Evolutionary conservation across 306 rosid genomes (phyloP), one percentile per base, ranked within the genome.

Genomic region (Cucurbita ficifolia): DNA sequence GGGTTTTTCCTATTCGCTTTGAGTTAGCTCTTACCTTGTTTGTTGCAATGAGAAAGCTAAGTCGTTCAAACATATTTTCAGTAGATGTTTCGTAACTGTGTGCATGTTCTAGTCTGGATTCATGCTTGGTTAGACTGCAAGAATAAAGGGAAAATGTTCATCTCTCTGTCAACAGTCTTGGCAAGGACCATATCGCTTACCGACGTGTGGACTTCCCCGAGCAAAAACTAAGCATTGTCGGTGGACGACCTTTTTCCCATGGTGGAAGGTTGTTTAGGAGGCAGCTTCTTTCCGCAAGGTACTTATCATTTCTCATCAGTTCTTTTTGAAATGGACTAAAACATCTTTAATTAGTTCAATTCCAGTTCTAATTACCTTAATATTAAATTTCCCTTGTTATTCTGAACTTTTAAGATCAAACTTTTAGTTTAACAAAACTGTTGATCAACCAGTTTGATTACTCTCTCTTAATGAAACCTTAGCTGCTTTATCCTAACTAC

Each of bases 191-290:
- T 16, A 92, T 87, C 78, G 98, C 83, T 63, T 94, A 94, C 84
- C 79, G 49, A 52, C 79, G 84, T 74, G 57, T 85, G 79, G 97
- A 94, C 83, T 94, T 85, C 70, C 94, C 96, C 74, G 48, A 24
- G 54, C 72, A 85, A 72, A 94, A 89, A 84, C 79, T 87, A 61
- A 94, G 96, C 54, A 78, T 94, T 76, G 85, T 90, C 76, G 98
- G 98, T 59, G 98, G 97, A 57, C 88, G 96, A 22, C 97, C 98
- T 57, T 94, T 94, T 86, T 89, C 97, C 75, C 22, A 57, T 71
- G 97, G 97, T 29, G 98, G 96, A 53, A 63, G 75, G 39, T n/a
- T 94, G 71, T 86, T 79, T 75, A 86, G 87, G 48, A 77, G 65
- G 78, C 82, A 72, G 80, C 90, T 94, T 73, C 80, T 94, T 54